A percentile compares a stretch with the other conserved stretches of the same genome.
These are phyloP conservation scores for Cucurbita maxima DNA, from an alignment of 306 rosid genomes.

Conservation along the genomic window DNA sequence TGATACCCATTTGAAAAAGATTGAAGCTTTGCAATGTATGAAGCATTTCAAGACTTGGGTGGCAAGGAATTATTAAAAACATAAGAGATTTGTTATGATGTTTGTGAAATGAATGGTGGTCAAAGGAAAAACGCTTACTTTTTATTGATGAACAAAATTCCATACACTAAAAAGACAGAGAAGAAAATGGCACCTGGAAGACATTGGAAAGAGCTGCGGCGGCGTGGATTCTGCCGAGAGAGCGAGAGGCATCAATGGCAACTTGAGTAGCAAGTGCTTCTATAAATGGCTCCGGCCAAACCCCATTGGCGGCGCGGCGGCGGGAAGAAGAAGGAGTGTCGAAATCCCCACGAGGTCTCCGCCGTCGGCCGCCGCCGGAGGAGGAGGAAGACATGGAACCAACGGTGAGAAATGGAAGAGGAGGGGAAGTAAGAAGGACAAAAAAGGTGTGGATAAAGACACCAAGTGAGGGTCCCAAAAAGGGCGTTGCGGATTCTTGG, in stretches of 20 bases:
- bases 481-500: conserved; percentile 28
- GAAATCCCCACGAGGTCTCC: conserved; percentile 13
- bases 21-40: not conserved
- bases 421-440: conserved; percentile 12
- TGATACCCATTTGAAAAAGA: not conserved
- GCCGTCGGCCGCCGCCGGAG: conserved; percentile 14
- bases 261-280: conserved; percentile 58
- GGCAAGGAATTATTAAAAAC: not conserved
- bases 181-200: conserved; percentile 41
- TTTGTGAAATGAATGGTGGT: not conserved
- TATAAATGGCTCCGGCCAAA: conserved; percentile 50
- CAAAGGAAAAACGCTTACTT: not conserved
- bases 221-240: conserved; percentile 42
- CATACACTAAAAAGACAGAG: not conserved
- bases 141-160: not conserved
- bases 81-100: not conserved
- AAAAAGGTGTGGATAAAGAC: conserved; percentile 71
- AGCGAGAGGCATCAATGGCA: conserved; percentile 51
- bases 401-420: conserved; percentile 2
- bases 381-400: conserved; percentile 26
- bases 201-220: conserved; percentile 54
- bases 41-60: not conserved
- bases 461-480: conserved; percentile 80
- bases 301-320: conserved; percentile 41
- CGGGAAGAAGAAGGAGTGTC: conserved; percentile 67